Evolutionary conservation across 176 grass and related monocot genomes (phyloP), one percentile per base, ranked within the genome.

Genomic region (Lolium multiflorum): DNA sequence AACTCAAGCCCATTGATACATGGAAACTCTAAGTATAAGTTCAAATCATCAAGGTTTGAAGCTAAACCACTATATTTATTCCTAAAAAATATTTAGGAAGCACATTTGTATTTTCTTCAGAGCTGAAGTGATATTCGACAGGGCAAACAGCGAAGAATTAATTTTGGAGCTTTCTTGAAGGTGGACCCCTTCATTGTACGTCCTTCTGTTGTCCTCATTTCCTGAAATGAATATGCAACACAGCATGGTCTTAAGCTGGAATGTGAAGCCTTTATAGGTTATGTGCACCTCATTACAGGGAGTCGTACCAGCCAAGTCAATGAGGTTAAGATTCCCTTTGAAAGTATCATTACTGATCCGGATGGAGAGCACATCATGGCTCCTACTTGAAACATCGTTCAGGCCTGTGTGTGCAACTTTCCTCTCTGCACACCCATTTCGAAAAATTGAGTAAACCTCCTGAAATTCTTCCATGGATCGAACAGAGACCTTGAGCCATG

Each of bases 151-250:
- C 5, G 97, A 99, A 41, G 88, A 92, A 65, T 96, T 99, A 24
- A 99, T 99, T 85, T 96, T 96, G 13, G 90, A 67, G 14, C 97
- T 96, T 90, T 99, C 97, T 87, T 96, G 90, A 48, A 99, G 92
- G 6, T 92, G 88, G 11, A 96, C 90, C 39, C 96, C 92, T 25
- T 92, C 88, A 63, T 94, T 98, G 80, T 88, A 87, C 96, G 60
- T 98, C 96, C 92, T 92, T 61, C 73, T 87, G 8, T 99, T 99
- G 56, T 99, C 97, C 80, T 98, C 93, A 5, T 89, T 98, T 46
- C 93, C 96, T 98, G 82, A 17, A 65, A 57, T 82, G 35, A 22
- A 81, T 4, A 84, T 57, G 35, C 79, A 86, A 56, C 28, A 79
- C 10, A 21, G 12, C 16, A 70, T 47, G 28, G 28, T 28, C 28